Conservation (phyloP, 108 stramenopile species). For the Nitzschia sp. region DNA sequence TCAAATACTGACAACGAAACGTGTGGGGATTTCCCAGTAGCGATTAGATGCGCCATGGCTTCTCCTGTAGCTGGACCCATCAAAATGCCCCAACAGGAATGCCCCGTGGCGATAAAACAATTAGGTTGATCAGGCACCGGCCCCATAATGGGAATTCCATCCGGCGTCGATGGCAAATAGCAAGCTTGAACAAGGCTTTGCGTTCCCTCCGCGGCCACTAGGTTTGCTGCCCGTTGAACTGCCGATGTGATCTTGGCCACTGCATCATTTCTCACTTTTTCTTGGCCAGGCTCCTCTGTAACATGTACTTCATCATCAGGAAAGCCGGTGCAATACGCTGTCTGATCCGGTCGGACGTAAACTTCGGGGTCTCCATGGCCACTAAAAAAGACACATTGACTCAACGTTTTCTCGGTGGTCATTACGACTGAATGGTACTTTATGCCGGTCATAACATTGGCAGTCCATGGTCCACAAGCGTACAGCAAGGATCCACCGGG, state of each 20-base stretch:
- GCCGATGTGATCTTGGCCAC: constrained; percentile 30
- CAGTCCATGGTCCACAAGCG: constrained; percentile 67
- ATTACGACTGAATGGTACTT: constrained; percentile 61
- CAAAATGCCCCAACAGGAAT: constrained; percentile 91
- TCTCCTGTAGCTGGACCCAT: constrained; percentile 85
- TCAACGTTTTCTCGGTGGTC: constrained; percentile 38
- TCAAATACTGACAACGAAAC: constrained; percentile 33
- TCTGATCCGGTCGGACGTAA: constrained; percentile 55
- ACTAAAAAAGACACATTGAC: constrained; percentile 59
- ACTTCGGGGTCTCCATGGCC: constrained; percentile 65
- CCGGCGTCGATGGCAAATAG: constrained; percentile 59
- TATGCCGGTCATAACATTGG: constrained; percentile 46
- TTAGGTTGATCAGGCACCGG: constrained; percentile 37
- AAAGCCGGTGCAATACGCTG: constrained; percentile 61
- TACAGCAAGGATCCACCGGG: constrained; percentile 41
- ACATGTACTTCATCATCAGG: constrained; percentile 44
- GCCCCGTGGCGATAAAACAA: constrained; percentile 77
- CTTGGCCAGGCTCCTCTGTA: constrained; percentile 52
- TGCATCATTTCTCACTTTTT: constrained; percentile 41
- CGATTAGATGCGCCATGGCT: constrained; percentile 73
- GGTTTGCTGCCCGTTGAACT: constrained; percentile 32
- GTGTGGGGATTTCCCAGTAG: constrained; percentile 44
- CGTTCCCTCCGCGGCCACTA: background rate
- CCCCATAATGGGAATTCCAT: constrained; percentile 87
- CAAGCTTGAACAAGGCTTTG: constrained; percentile 35